Conservation (phyloP, 176 grass and related monocot species). For the Oryza coarctata region DNA sequence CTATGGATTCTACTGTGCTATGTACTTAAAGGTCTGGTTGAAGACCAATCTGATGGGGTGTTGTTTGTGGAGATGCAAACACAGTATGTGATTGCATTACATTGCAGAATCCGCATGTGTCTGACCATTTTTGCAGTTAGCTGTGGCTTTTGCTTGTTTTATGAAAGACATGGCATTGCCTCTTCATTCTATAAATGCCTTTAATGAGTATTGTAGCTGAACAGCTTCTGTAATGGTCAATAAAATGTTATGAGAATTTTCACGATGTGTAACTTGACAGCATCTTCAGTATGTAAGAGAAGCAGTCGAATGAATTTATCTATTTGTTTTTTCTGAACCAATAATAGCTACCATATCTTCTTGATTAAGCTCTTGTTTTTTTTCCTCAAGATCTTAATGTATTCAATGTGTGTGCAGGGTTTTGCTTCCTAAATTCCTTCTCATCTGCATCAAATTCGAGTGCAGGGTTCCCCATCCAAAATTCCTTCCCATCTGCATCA, state of each 20-base stretch:
- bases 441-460: constrained; percentile 6
- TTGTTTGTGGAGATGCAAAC: background rate
- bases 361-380: background rate
- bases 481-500: constrained; percentile 37
- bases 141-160: background rate
- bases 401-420: constrained; percentile 22
- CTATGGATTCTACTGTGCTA: background rate
- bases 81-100: background rate
- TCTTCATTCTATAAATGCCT: background rate
- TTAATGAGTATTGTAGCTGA: background rate
- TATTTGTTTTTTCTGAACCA: background rate
- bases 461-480: constrained; percentile 35
- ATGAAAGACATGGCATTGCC: background rate
- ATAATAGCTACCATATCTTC: background rate
- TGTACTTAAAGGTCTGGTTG: background rate
- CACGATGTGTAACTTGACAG: background rate
- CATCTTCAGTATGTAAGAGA: background rate
- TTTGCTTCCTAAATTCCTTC: constrained; percentile 40
- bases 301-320: background rate
- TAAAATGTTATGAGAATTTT: background rate
- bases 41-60: background rate
- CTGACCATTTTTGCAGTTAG: background rate
- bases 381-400: constrained; percentile 5
- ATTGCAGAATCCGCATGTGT: background rate
- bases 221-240: background rate